phyloP scores from a whole-genome alignment of 2,329 filamentous ascomycete species.

The Fusarium sp. region DNA sequence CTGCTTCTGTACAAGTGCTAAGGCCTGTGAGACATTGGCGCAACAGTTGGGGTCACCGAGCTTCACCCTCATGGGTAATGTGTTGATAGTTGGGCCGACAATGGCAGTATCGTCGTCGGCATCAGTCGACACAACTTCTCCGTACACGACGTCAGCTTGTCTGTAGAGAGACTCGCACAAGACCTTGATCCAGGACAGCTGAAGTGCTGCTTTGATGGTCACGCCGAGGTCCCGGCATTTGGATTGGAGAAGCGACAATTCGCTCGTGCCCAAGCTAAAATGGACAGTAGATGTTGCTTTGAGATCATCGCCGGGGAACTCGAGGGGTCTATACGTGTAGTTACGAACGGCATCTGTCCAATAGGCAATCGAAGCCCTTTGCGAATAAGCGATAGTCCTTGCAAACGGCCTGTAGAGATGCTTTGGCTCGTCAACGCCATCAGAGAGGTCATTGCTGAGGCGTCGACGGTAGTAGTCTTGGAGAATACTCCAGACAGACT shows the following conservation, averaged over 20 bases:
- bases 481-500: background rate
- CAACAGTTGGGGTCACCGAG: accelerated
- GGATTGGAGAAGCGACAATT: background rate
- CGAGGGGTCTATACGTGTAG: background rate
- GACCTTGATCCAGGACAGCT: slow-evolving; percentile 16
- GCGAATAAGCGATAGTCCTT: background rate
- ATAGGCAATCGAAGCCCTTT: background rate
- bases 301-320: background rate
- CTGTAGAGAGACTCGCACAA: background rate
- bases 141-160: slow-evolving; percentile 7
- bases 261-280: background rate
- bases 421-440: background rate
- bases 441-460: background rate
- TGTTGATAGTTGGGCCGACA: slow-evolving; percentile 17
- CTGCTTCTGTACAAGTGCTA: background rate
- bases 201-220: background rate
- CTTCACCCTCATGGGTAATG: background rate
- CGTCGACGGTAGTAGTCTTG: background rate
- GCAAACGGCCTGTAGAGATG: slow-evolving; percentile 14
- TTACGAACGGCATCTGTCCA: background rate
- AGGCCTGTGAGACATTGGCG: background rate
- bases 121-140: slow-evolving; percentile 5
- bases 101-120: background rate
- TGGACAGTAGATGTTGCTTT: slow-evolving; percentile 11
- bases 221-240: background rate